A percentile compares a stretch with the other conserved stretches of the same genome.
Conservation (phyloP, 2,329 filamentous ascomycete genomes). For the Grosmannia clavigera region DNA sequence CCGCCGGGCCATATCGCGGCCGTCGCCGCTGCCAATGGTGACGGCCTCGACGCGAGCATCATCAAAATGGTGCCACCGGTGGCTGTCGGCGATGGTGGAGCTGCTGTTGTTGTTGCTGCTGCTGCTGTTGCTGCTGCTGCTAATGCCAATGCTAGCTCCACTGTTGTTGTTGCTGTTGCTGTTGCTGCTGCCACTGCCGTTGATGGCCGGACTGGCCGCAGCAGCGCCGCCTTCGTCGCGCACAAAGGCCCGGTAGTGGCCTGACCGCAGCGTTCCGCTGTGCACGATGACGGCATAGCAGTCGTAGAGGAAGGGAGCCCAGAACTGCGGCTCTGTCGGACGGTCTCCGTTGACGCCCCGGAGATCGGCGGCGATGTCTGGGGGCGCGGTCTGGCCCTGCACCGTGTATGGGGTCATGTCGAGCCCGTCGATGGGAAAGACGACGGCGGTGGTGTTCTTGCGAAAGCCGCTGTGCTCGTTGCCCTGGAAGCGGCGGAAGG, state of each 20-base stretch:
- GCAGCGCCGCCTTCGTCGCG: constrained; percentile 32
- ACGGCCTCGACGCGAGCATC: constrained; percentile 21
- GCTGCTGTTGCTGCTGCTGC: neutral
- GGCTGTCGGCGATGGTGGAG: neutral
- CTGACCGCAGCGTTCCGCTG: constrained; percentile 54
- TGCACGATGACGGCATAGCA: constrained; percentile 79
- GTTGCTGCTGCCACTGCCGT: neutral
- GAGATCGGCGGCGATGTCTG: constrained; percentile 1
- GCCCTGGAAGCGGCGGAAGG: constrained; percentile 50
- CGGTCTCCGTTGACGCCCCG: constrained; percentile 2
- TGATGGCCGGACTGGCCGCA: constrained; percentile 6
- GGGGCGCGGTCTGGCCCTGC: constrained; percentile 6
- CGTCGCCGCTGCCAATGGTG: constrained; percentile 13
- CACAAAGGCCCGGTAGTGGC: constrained; percentile 70
- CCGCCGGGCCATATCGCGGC: constrained; percentile 11
- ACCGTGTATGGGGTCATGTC: constrained; percentile 34
- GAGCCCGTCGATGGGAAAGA: constrained; percentile 64
- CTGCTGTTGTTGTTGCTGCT: neutral
- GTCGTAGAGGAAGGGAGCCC: constrained; percentile 60
- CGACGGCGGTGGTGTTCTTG: constrained; percentile 61
- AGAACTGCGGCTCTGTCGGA: constrained; percentile 17
- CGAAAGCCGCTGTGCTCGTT: constrained; percentile 21
- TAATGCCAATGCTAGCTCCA: constrained; percentile 16
- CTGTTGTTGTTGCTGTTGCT: neutral
- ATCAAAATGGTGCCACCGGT: constrained; percentile 36